Percentiles rank a stretch among this genome's conserved stretches.
phyloP scores from a whole-genome alignment of 2,329 filamentous ascomycete genomes.

The Dactylella cylindrospora region DNA sequence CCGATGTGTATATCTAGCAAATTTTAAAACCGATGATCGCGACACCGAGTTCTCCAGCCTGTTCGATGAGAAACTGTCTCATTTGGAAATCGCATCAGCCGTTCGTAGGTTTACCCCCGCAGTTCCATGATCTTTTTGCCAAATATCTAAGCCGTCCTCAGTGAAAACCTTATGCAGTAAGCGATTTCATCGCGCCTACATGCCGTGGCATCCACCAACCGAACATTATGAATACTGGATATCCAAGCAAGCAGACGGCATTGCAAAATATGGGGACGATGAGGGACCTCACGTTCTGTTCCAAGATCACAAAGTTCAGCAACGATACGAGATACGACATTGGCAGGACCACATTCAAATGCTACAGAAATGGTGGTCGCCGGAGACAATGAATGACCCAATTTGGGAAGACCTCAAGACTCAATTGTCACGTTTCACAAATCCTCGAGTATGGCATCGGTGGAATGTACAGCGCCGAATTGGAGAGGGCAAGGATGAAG shows the following conservation, averaged over 20 bases:
- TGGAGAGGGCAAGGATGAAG: background rate
- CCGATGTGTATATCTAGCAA: background rate
- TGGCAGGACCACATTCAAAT: background rate
- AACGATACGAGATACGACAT: background rate
- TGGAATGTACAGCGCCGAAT: background rate
- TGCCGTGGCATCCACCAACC: background rate
- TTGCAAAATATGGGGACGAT: background rate
- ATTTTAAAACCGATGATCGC: background rate
- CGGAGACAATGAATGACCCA: background rate
- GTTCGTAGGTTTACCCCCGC: background rate
- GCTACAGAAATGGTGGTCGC: background rate
- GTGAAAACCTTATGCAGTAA: background rate
- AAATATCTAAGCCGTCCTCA: background rate
- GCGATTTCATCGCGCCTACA: background rate
- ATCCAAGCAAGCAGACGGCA: background rate
- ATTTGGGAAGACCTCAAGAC: background rate
- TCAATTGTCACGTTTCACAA: slow-evolving; percentile 2
- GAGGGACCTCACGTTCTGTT: background rate
- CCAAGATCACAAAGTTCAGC: background rate
- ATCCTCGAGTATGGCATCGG: background rate
- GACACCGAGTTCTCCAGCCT: background rate
- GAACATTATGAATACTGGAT: background rate
- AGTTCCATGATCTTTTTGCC: background rate
- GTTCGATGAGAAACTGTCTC: background rate
- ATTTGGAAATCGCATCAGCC: background rate